These are phyloP conservation scores for Pleurotus eryngii DNA, from an alignment of 768 basidiomycete genomes.

Conservation along the genomic window DNA sequence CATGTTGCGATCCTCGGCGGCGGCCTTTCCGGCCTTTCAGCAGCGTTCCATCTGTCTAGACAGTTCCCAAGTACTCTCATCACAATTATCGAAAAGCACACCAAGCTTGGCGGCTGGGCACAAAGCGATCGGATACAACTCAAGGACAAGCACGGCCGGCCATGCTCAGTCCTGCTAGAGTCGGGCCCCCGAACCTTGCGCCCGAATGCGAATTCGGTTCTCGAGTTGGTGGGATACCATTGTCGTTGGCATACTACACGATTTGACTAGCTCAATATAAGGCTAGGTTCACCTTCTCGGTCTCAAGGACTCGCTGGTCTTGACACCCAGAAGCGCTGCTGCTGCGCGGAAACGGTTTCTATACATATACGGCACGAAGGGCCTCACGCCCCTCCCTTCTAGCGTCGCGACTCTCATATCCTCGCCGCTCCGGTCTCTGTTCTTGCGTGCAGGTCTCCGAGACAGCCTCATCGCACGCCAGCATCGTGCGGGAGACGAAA, in stretches of 20 bases:
- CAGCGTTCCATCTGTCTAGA: constrained; percentile 74
- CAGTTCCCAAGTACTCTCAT: constrained; percentile 58
- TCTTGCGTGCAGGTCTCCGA: constrained; percentile 51
- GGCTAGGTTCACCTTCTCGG: constrained; percentile 74
- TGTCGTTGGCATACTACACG: neutral
- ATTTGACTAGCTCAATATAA: constrained; percentile 7
- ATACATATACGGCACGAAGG: constrained; percentile 44
- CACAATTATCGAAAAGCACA: constrained; percentile 64
- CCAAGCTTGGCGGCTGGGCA: constrained; percentile 85
- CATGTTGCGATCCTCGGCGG: constrained; percentile 74
- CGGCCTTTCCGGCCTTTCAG: constrained; percentile 77
- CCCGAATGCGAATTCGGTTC: constrained; percentile 66
- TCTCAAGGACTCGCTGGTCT: constrained; percentile 58
- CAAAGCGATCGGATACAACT: constrained; percentile 53
- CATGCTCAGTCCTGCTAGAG: constrained; percentile 63
- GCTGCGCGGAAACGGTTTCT: constrained; percentile 80
- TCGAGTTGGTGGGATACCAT: constrained; percentile 67
- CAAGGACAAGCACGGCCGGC: constrained; percentile 14
- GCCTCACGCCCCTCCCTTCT: constrained; percentile 52
- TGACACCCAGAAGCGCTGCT: constrained; percentile 61
- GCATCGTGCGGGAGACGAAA: constrained; percentile 57
- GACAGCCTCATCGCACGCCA: constrained; percentile 61
- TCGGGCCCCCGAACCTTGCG: constrained; percentile 84
- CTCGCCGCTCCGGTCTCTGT: constrained; percentile 35
- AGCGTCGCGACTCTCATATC: constrained; percentile 33